A percentile compares a stretch with the other conserved stretches of the same genome.
Conservation (phyloP, 768 basidiomycete genomes). For the Paxillus ammoniavirescens region DNA sequence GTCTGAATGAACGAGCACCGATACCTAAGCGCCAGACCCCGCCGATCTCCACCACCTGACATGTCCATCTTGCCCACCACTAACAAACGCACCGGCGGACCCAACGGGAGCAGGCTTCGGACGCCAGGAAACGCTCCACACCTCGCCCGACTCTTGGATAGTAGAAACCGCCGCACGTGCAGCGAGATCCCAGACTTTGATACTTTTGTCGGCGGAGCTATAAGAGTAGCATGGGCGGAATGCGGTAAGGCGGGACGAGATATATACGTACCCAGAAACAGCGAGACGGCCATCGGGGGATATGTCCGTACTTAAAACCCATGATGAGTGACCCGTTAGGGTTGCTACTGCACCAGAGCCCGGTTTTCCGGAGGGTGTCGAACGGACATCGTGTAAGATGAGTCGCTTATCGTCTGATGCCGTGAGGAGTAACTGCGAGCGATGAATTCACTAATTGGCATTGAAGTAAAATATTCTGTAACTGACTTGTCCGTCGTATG, state of each 20-base stretch:
- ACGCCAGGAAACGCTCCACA: slow-evolving; percentile 83
- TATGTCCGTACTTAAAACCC: slow-evolving; percentile 83
- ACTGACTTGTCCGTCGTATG: slow-evolving; percentile 80
- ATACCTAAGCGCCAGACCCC: slow-evolving; percentile 37
- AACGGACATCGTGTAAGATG: slow-evolving; percentile 85
- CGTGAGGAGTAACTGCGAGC: slow-evolving; percentile 70
- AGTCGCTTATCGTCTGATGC: slow-evolving; percentile 93
- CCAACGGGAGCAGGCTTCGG: slow-evolving; percentile 56
- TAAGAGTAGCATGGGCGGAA: neutral
- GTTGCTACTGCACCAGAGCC: slow-evolving; percentile 82
- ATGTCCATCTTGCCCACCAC: slow-evolving; percentile 71
- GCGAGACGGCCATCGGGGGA: slow-evolving; percentile 76
- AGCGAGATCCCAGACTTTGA: slow-evolving; percentile 85
- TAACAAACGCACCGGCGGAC: slow-evolving; percentile 62
- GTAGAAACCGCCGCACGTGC: slow-evolving; percentile 75
- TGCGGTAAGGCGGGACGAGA: neutral
- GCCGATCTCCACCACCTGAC: slow-evolving; percentile 80
- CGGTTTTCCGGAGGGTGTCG: slow-evolving; percentile 52
- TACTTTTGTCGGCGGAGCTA: slow-evolving; percentile 82
- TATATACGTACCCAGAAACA: slow-evolving; percentile 66
- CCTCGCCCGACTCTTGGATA: slow-evolving; percentile 73
- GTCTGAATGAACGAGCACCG: neutral
- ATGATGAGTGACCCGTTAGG: slow-evolving; percentile 85
- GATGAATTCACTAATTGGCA: neutral
- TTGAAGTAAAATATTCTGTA: neutral